Base-by-base conservation (phyloP, 2,329 filamentous ascomycete genomes). In the Bipolaris gigantea region DNA sequence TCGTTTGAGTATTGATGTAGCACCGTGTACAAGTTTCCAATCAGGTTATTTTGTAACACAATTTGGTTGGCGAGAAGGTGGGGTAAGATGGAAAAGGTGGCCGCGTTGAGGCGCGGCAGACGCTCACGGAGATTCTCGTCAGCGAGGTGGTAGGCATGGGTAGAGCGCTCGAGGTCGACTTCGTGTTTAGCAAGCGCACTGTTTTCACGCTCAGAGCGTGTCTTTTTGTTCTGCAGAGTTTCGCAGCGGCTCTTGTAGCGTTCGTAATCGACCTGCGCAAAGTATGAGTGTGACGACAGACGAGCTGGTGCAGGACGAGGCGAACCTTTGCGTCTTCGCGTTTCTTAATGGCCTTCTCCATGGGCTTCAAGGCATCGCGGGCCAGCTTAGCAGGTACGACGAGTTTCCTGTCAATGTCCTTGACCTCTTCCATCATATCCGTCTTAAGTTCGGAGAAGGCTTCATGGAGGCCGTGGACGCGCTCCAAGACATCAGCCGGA, bases 301-400 rank as follows among this genome's bases (percentile, higher is more conserved):
- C 1, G 19, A 18, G 1, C 15, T n/a, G 3, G 5, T 2, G 4
- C 27, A 30, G 5, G 10, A 13, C 3, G 5, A 32, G 27, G 15
- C 68, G 9, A 55, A 83, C 81, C 76, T 90, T 87, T 75, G 86
- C 89, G 65, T 92, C 89, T 69, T 94, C 89, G 42, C 91, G 81
- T 73, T 90, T 92, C 76, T 93, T 94, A 67, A 95, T 90, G 1
- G 86, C 87, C 76, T 92, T 94, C 67, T 89, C 87, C 70, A 94
- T 80, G 2, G 88, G 86, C 60, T 86, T 84, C 55, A 93, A 80
- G 49, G 78, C 83, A 48, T 87, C 84, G 65, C 85, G 88, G 7
- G 88, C 88, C 48, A 88, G 83, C 53, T 83, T 84, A 4, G 87
- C 88, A 0, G 90, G 89, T 53, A 80, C 80, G 48, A 92, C 83